Evolutionary conservation across 768 basidiomycete species (phyloP).

Genomic region (Termitomyces bulborhizus): DNA sequence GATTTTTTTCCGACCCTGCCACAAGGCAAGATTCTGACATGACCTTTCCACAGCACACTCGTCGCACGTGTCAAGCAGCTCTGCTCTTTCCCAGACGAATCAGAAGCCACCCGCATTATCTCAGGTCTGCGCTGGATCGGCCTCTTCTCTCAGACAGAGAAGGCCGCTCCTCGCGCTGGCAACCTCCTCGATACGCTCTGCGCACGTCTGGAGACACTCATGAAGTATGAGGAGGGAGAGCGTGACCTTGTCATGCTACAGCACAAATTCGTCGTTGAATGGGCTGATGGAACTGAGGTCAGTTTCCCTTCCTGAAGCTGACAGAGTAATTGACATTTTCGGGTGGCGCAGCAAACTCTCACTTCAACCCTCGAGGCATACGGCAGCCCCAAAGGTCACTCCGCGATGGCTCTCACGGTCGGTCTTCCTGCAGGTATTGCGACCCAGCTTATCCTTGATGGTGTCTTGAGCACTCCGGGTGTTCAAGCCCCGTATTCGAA

Average conservation of each 20-base stretch:
- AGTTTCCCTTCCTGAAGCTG: constrained; percentile 12
- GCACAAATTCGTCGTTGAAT: constrained; percentile 94
- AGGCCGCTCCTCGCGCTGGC: constrained; percentile 52
- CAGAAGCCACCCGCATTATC: constrained; percentile 72
- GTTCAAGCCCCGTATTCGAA: constrained; percentile 84
- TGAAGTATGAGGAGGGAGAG: constrained; percentile 88
- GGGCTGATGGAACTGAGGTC: constrained; percentile 74
- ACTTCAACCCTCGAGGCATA: constrained; percentile 92
- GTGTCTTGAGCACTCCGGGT: constrained; percentile 70
- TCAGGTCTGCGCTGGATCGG: constrained; percentile 94
- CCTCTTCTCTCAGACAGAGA: constrained; percentile 64
- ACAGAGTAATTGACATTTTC: neutral
- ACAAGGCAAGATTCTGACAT: neutral
- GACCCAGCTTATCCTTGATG: constrained; percentile 86
- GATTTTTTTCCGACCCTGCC: neutral
- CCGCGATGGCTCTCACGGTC: constrained; percentile 89
- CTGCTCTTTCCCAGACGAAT: constrained; percentile 64
- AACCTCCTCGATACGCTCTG: constrained; percentile 95
- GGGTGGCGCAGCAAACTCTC: constrained; percentile 55
- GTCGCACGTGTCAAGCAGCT: constrained; percentile 64
- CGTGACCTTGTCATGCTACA: constrained; percentile 97
- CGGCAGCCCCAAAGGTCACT: constrained; percentile 71
- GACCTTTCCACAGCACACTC: constrained; percentile 46
- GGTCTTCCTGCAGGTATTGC: constrained; percentile 95
- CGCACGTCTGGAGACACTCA: constrained; percentile 81